Evolutionary conservation across 1,139 yeast species (phyloP).

Genomic region (Yamadazyma epiphylla): DNA sequence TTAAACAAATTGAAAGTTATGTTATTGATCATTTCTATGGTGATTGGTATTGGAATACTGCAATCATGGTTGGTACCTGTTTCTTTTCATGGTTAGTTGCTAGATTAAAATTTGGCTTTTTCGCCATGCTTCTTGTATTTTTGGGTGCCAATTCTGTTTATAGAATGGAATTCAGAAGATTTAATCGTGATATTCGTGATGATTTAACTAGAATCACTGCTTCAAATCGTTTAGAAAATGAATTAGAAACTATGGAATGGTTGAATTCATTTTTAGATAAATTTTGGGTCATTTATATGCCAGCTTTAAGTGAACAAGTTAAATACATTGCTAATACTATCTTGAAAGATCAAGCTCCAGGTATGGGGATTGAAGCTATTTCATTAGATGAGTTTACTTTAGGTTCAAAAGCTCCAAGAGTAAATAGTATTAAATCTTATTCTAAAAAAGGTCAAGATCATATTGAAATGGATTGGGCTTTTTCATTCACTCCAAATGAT

Average conservation of each 20-base stretch:
- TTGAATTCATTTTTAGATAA: conserved; percentile 69
- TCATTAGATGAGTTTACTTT: conserved; percentile 72
- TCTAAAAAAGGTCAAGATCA: conserved; percentile 62
- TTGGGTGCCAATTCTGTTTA: conserved; percentile 63
- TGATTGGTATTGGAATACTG: conserved; percentile 70
- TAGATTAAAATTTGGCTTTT: conserved; percentile 53
- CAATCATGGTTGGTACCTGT: conserved; percentile 64
- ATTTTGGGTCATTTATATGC: conserved; percentile 87
- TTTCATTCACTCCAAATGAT: conserved; percentile 76
- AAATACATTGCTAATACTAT: conserved; percentile 62
- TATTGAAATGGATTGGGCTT: conserved; percentile 81
- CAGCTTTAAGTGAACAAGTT: conserved; percentile 75
- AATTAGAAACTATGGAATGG: conserved; percentile 77
- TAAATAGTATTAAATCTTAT: conserved; percentile 66
- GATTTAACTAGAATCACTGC: conserved; percentile 64
- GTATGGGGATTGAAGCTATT: conserved; percentile 72
- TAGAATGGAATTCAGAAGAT: conserved; percentile 67
- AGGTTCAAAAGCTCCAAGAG: conserved; percentile 76
- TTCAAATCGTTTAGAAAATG: conserved; percentile 55
- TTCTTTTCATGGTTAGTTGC: conserved; percentile 66
- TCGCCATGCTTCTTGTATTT: conserved; percentile 55
- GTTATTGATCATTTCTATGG: conserved; percentile 65
- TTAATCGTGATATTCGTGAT: conserved; percentile 67
- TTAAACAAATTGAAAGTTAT: conserved; percentile 48
- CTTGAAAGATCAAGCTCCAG: conserved; percentile 71